Percentiles rank a stretch among this genome's conserved stretches.
phyloP scores from a whole-genome alignment of 768 basidiomycete species.

The Russula vinacea region DNA sequence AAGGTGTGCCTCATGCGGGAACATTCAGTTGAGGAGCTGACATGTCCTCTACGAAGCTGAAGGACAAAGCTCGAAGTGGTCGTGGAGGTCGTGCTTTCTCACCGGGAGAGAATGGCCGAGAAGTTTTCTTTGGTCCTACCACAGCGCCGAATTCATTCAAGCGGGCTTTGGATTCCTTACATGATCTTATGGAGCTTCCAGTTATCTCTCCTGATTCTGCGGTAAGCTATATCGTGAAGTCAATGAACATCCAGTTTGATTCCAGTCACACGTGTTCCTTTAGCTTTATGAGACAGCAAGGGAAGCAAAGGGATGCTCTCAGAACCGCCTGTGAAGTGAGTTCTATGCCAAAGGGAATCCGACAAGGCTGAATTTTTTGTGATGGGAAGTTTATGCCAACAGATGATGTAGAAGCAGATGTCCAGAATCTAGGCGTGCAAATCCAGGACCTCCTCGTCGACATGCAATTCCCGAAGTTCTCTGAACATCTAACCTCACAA shows the following conservation, averaged over 20 bases:
- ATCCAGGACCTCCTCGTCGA: conserved; percentile 7
- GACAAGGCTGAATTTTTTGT: not conserved
- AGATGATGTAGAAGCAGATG: conserved; percentile 4
- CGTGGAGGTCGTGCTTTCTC: not conserved
- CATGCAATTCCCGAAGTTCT: conserved; percentile 7
- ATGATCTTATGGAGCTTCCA: conserved; percentile 12
- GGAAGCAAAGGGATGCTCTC: conserved; percentile 5
- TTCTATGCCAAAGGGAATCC: not conserved
- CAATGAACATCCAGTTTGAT: no score
- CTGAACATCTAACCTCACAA: conserved; percentile 11
- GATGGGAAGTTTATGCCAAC: conserved; percentile 14
- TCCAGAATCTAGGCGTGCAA: conserved; percentile 15
- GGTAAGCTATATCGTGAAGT: not conserved
- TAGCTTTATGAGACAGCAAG: conserved; percentile 7
- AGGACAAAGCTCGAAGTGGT: conserved; percentile 8
- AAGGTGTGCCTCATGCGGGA: not conserved
- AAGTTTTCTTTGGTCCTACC: not conserved
- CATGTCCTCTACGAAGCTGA: not conserved
- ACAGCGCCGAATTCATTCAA: conserved; percentile 22
- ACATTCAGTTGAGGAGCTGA: not conserved
- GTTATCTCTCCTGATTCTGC: not conserved
- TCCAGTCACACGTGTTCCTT: not conserved
- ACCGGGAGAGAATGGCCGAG: not conserved
- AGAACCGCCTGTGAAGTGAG: conserved; percentile 15
- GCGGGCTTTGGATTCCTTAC: conserved; percentile 9